Percentiles rank a stretch among this genome's conserved stretches.
phyloP scores from a whole-genome alignment of 148 eudicot species.

The Vaccinium darrowii region DNA sequence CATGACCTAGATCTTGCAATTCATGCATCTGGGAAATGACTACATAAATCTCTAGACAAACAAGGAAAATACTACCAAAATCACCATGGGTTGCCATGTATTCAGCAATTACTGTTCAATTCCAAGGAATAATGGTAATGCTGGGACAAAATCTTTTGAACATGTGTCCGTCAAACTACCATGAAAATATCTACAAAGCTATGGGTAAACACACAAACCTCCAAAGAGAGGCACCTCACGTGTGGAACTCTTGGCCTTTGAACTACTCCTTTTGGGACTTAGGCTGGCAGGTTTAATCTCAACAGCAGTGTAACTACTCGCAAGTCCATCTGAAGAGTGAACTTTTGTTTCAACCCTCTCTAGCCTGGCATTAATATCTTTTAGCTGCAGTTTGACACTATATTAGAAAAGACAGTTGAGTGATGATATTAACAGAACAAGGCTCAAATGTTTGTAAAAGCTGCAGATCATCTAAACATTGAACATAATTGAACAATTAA shows the following conservation, averaged over 20 bases:
- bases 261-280: conserved; percentile 69
- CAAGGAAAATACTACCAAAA: background rate
- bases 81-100: background rate
- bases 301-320: conserved; percentile 38
- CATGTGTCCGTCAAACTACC: background rate
- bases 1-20: background rate
- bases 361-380: conserved; percentile 82
- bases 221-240: conserved; percentile 88
- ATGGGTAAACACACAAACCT: conserved; percentile 43
- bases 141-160: background rate
- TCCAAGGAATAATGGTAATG: background rate
- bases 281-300: conserved; percentile 50
- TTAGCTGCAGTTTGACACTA: conserved; percentile 51
- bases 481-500: background rate
- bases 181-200: background rate
- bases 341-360: conserved; percentile 87
- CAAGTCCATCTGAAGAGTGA: conserved; percentile 59
- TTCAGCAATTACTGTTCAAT: background rate
- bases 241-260: conserved; percentile 70
- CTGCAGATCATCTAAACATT: background rate
- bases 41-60: background rate
- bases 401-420: conserved; percentile 9
- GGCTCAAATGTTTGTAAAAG: background rate
- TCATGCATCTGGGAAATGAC: background rate
- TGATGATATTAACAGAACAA: conserved; percentile 1